Conservation (phyloP, 352 stramenopile species). For the Aphanomyces euteiches region DNA sequence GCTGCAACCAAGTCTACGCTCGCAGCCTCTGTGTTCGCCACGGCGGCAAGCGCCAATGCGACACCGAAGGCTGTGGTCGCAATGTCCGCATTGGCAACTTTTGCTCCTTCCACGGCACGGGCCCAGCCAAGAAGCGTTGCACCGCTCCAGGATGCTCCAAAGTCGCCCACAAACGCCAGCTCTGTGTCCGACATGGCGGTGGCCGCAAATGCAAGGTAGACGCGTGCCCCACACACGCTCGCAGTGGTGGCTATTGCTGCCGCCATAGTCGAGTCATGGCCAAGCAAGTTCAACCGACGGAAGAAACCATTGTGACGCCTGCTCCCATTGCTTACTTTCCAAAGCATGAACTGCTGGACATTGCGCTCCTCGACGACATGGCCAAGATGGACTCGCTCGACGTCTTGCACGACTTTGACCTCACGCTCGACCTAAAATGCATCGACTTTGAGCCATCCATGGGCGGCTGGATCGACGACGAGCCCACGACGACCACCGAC, state of each 20-base stretch:
- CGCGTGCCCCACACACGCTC: slow-evolving; percentile 56
- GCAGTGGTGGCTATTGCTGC: slow-evolving; percentile 62
- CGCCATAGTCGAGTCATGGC: slow-evolving; percentile 37
- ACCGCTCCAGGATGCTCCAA: neutral
- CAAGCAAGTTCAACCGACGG: neutral
- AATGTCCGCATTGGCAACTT: neutral
- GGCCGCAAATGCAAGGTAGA: neutral
- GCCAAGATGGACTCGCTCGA: neutral
- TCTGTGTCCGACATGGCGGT: neutral
- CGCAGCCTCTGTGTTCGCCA: slow-evolving; percentile 1
- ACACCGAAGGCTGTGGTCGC: neutral
- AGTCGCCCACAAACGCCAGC: slow-evolving; percentile 16
- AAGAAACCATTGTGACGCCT: neutral
- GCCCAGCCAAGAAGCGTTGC: slow-evolving; percentile 11
- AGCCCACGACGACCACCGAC: neutral
- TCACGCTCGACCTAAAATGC: neutral
- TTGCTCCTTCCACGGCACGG: slow-evolving; percentile 33
- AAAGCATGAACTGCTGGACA: neutral
- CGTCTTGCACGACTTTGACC: neutral
- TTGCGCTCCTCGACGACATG: neutral
- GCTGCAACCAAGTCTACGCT: slow-evolving; percentile 8
- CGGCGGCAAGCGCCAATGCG: neutral
- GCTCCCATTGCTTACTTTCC: neutral
- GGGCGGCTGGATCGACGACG: neutral
- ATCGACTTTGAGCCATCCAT: neutral